Evolutionary conservation across 108 stramenopile genomes (phyloP), one percentile per base, ranked within the genome.

Genomic region (Cyclotella distinguenda): DNA sequence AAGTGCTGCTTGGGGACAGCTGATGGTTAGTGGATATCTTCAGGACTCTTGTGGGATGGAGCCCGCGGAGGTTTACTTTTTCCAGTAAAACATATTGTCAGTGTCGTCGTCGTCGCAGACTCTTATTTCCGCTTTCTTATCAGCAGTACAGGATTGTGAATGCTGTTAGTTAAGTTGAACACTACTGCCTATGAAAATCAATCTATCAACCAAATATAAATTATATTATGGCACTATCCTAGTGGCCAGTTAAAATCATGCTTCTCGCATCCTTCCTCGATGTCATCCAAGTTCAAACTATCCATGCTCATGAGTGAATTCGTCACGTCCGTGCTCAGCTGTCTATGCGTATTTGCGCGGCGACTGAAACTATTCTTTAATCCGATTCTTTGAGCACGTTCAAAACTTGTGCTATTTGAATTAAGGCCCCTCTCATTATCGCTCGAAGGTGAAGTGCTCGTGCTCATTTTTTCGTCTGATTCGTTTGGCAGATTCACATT

Each of bases 21-120:
- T 90, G 26, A 89, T 90, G 87, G 83, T 84, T 4, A 72, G 80
- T 27, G 91, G 91, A 34, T 93, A 93, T 52, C 47, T 93, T 31
- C 92, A 93, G 59, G 92, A 93, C 60, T 74, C 71, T 2, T 93
- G 92, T 60, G 92, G 89, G 2, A 86, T 93, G 28, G 89, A 89
- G 12, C 87, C 88, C n/a, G 27, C 90, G 70, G 86, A 90, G 48
- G 82, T 56, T 12, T 90, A 90, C 64, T 93, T 93, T 54, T 85
- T 83, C 52, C 92, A 93, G 75, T 82, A 54, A 57, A 46, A 46
- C 15, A 18, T 11, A 10, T 38, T 7, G 36, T 38, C 36, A 38
- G 36, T 38, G 9, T 38, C 36, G 11, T 38, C 3, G 21, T 27
- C 25, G 3, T 28, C 12, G 23, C 30, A 6, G 13, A 3, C 13